Conservation (phyloP, 805 yeast genomes). For the Wickerhamomyces sydowiorum region DNA sequence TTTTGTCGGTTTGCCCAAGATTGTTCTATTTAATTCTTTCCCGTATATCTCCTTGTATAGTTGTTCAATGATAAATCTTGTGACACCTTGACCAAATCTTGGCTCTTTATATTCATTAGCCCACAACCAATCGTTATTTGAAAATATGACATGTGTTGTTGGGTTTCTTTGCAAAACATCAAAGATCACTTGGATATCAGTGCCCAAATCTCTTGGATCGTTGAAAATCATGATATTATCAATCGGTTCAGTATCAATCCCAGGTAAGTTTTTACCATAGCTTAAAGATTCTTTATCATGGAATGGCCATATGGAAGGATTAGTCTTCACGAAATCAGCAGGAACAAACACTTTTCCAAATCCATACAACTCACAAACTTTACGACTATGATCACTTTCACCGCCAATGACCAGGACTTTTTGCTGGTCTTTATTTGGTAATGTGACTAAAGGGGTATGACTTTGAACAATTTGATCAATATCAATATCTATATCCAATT, state of each 20-base stretch:
- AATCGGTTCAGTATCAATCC: constrained; percentile 17
- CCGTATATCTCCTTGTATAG: constrained; percentile 53
- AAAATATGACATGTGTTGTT: constrained; percentile 66
- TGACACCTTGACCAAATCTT: constrained; percentile 90
- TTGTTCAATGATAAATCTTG: constrained; percentile 55
- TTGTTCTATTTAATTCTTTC: constrained; percentile 40
- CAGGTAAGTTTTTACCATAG: constrained; percentile 22
- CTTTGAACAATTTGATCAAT: constrained; percentile 67
- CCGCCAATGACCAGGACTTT: constrained; percentile 87
- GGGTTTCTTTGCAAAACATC: constrained; percentile 68
- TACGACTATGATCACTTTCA: constrained; percentile 57
- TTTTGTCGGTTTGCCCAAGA: constrained; percentile 78
- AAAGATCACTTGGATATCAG: constrained; percentile 72
- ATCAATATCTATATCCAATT: constrained; percentile 28
- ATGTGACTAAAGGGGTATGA: constrained; percentile 76
- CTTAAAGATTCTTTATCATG: constrained; percentile 43
- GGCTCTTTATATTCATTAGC: constrained; percentile 75
- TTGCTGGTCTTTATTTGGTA: constrained; percentile 42
- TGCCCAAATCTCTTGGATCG: constrained; percentile 85
- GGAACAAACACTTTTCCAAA: constrained; percentile 71
- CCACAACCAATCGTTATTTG: constrained; percentile 84
- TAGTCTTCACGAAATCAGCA: constrained; percentile 58
- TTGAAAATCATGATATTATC: constrained; percentile 81
- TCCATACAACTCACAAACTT: constrained; percentile 73
- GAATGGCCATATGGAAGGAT: constrained; percentile 77